These are phyloP conservation scores for Jatropha podagrica DNA, from an alignment of 441 rosid genomes.

Conservation along the genomic window DNA sequence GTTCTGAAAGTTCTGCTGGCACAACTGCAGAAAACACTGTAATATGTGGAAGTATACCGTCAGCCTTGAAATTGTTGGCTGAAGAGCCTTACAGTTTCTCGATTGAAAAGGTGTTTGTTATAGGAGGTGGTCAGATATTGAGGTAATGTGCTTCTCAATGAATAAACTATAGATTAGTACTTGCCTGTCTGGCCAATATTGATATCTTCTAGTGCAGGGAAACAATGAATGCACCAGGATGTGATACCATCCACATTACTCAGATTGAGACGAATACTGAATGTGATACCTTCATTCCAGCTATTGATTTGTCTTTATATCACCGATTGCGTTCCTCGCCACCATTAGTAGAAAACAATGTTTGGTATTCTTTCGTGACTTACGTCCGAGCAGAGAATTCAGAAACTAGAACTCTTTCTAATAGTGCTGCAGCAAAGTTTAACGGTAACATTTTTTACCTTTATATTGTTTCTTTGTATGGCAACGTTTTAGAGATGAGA, in stretches of 20 bases:
- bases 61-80: conserved; percentile 64
- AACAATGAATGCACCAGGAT: conserved; percentile 53
- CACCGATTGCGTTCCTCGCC: conserved; percentile 69
- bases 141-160: conserved; percentile 37
- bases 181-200: neutral
- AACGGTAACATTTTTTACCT: neutral
- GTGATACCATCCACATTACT: conserved; percentile 78
- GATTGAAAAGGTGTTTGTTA: conserved; percentile 69
- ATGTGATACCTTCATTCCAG: conserved; percentile 73
- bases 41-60: conserved; percentile 56
- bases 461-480: no score
- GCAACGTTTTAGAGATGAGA: no score
- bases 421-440: conserved; percentile 22
- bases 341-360: conserved; percentile 55
- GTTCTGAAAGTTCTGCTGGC: conserved; percentile 59
- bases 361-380: conserved; percentile 53
- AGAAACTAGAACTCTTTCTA: neutral
- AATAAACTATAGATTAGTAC: neutral
- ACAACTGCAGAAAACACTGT: conserved; percentile 67
- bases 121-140: conserved; percentile 69
- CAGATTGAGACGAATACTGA: conserved; percentile 63
- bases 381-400: conserved; percentile 68
- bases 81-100: conserved; percentile 60
- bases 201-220: conserved; percentile 44
- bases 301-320: conserved; percentile 50